Conservation (phyloP, 2,329 filamentous ascomycete genomes). For the Apiospora malaysiana region DNA sequence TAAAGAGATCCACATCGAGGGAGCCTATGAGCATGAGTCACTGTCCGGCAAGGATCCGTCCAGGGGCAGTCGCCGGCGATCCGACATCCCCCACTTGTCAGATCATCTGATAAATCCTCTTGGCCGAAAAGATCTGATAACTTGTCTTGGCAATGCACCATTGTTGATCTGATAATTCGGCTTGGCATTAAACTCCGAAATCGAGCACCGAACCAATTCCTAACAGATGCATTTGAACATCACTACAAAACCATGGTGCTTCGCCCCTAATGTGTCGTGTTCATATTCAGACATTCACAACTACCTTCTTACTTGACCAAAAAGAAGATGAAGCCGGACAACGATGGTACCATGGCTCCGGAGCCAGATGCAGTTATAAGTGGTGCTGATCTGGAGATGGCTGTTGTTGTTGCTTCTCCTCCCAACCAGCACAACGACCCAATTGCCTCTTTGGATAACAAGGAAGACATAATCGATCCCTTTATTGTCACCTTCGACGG, state of each 20-base stretch:
- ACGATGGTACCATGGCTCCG: neutral
- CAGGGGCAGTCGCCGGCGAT: neutral
- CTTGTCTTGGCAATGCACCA: neutral
- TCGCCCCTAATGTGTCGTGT: too few species aligned
- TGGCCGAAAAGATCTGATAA: neutral
- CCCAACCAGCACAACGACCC: neutral
- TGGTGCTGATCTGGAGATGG: constrained; percentile 2
- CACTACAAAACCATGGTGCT: neutral
- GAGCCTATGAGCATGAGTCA: neutral
- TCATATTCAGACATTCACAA: fast-evolving
- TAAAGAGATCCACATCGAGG: neutral
- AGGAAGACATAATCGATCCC: constrained; percentile 23
- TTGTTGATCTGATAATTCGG: neutral
- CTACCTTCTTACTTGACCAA: neutral
- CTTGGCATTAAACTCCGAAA: neutral
- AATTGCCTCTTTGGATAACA: neutral
- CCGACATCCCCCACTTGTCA: constrained; percentile 8
- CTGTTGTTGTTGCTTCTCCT: neutral
- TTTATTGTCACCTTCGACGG: constrained; percentile 33
- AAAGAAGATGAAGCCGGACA: neutral
- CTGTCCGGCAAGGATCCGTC: neutral
- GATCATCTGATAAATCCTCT: constrained; percentile 24
- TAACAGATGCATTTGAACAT: too few species aligned
- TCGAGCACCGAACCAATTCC: neutral
- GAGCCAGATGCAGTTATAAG: neutral